Evolutionary conservation across 2,329 filamentous ascomycete genomes (phyloP).

Genomic region (Pseudogymnoascus verrucosus): DNA sequence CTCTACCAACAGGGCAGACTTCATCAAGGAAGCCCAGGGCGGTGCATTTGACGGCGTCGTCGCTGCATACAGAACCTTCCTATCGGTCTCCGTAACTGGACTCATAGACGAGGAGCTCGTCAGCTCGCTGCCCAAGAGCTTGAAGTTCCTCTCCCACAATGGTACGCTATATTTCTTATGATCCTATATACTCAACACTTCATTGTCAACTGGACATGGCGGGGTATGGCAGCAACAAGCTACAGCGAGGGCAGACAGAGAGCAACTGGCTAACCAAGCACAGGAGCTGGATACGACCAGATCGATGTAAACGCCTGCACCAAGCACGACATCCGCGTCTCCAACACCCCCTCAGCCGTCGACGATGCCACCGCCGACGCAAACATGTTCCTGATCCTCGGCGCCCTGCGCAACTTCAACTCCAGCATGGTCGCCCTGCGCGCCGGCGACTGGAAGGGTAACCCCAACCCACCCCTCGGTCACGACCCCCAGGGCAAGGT

Average conservation of each 20-base stretch:
- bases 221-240: background rate
- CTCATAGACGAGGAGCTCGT: slow-evolving; percentile 64
- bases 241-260: too few relatives aligned
- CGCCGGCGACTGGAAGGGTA: slow-evolving; percentile 59
- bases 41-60: slow-evolving; percentile 59
- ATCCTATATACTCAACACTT: background rate
- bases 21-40: slow-evolving; percentile 58
- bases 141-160: slow-evolving; percentile 54
- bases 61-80: slow-evolving; percentile 65
- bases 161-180: slow-evolving; percentile 32
- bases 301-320: slow-evolving; percentile 68
- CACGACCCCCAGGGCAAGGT: slow-evolving; percentile 73
- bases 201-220: background rate
- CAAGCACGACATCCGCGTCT: slow-evolving; percentile 57
- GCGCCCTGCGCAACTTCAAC: slow-evolving; percentile 68
- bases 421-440: slow-evolving; percentile 56
- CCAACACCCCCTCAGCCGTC: slow-evolving; percentile 73
- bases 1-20: slow-evolving; percentile 55
- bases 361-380: slow-evolving; percentile 79
- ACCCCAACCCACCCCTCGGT: slow-evolving; percentile 49
- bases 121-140: slow-evolving; percentile 41
- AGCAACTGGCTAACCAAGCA: background rate
- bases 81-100: slow-evolving; percentile 57
- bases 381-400: slow-evolving; percentile 73
- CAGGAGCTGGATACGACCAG: slow-evolving; percentile 79